Evolutionary conservation across 768 basidiomycete genomes (phyloP), one percentile per base, ranked within the genome.

Genomic region (Amanita subjunquillea): DNA sequence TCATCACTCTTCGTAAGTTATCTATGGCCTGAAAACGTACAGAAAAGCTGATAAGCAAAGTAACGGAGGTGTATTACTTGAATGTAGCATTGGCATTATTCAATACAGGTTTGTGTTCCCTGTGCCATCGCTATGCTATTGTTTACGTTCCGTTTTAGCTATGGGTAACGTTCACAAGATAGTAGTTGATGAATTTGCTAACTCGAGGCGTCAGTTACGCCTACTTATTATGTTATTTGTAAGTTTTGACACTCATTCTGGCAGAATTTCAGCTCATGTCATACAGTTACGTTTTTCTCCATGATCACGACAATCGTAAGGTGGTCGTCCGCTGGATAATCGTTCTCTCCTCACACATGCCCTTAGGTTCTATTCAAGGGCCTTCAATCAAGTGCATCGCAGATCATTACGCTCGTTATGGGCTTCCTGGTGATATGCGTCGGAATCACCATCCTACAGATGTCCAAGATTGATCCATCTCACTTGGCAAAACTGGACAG

Each of bases 21-120:
- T 48, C 20, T 45, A 27, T 22, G 27, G 15, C 17, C 44, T 30
- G 23, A 27, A 32, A 32, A 32, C 32, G 12, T 51, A 64, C 47
- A 63, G 43, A 60, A 51, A 32, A 54, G 47, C 39, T 8, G 48
- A 17, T 45, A 25, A 27, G 20, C 46, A 15, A 44, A 88, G 85
- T 92, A 53, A 83, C 84, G 54, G 95, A 97, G 66, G 89, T 97
- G 61, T 94, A 89, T 68, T 98, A 91, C 69, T 77, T 97, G 55
- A 97, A 96, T 68, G 84, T 93, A 55, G 96, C 96, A 15, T 82
- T 99, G 55, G 96, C 93, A 53, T 71, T 97, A 34, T 98, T 93
- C 75, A 95, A 96, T 69, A 89, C 88, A 51, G 87, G 85, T 85
- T 56, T 56, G 81, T 58, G 15, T 9, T 36, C 44, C 45, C 40